Conservation (phyloP, 225 moss, liverwort and hornwort genomes). For the Marchantia paleacea region DNA sequence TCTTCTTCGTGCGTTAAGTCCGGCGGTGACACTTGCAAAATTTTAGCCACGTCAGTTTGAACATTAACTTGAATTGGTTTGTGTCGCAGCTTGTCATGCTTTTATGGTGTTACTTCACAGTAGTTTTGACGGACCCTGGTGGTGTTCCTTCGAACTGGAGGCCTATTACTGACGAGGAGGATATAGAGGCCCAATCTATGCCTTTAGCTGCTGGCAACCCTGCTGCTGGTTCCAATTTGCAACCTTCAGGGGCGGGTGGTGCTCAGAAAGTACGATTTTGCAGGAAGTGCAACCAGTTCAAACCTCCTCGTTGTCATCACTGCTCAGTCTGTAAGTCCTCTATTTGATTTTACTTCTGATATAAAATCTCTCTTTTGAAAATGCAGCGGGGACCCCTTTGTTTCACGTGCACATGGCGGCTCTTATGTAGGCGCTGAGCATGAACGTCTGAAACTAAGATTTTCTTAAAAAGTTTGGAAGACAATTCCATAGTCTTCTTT, state of each 20-base stretch:
- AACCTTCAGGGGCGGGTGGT: slow-evolving; percentile 45
- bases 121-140: slow-evolving; percentile 93
- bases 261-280: slow-evolving; percentile 62
- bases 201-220: slow-evolving; percentile 54
- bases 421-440: neutral
- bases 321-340: slow-evolving; percentile 79
- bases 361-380: neutral
- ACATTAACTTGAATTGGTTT: neutral
- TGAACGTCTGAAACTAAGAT: too few relatives aligned
- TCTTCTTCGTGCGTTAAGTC: neutral
- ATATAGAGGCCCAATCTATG: slow-evolving; percentile 66
- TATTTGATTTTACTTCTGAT: neutral
- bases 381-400: neutral
- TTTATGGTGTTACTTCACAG: slow-evolving; percentile 93
- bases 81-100: slow-evolving; percentile 67
- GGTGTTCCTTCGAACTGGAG: slow-evolving; percentile 86
- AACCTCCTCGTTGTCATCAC: slow-evolving; percentile 97
- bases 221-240: slow-evolving; percentile 49
- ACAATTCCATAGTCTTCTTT: neutral
- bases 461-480: too few relatives aligned
- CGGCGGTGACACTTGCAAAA: too few relatives aligned
- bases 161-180: slow-evolving; percentile 69
- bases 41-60: neutral
- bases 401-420: neutral
- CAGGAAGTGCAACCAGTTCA: slow-evolving; percentile 92